Base-by-base conservation (phyloP, 805 yeast genomes). In the Jamesozyma jinghongensis region DNA sequence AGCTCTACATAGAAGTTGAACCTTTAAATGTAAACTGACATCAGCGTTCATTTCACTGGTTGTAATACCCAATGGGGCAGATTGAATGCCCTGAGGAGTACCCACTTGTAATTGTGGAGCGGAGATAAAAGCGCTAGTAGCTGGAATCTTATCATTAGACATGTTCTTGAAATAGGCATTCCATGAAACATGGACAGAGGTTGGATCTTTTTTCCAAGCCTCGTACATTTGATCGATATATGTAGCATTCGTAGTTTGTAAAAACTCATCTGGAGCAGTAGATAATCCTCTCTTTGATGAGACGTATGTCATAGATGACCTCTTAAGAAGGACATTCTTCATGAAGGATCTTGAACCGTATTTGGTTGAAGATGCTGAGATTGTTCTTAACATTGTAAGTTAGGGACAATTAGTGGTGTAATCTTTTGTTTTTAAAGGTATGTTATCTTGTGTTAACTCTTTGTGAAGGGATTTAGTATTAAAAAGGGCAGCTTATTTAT, bases 141-240 rank as follows among this genome's bases (percentile, higher is more conserved):
- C 77, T 17, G 94, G 76, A 19, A 79, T 75, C 34, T 70, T 70
- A 41, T 79, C 78, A 46, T 78, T 70, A 50, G 82, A 86, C 66
- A 92, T 70, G 72, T 90, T 90, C 67, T 82, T 82, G 75, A 92
- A 92, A 69, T 92, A 92, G 6, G 95, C 88, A 61, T 86, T 82
- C 99, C 99, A 92, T 19, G 97, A 88, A 32, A 79, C 81, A 64
- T 92, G 99, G 33, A 92, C 99, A 40, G 90, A 78, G 34, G 70
- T 48, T 25, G 97, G 98, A 62, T 92, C 98, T 49, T 77, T 65
- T 57, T 77, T 74, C 97, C 97, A 92, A 38, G 95, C 88, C 49
- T 77, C 77, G 66, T 87, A 92, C 99, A 92, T 92, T 70, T 92
- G 97, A 65, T 92, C 99, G 54, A 92, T 84, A 66, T 92, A 92